Conservation (phyloP, 2,329 filamentous ascomycete species). For the Fusarium pseudoanthophilum region DNA sequence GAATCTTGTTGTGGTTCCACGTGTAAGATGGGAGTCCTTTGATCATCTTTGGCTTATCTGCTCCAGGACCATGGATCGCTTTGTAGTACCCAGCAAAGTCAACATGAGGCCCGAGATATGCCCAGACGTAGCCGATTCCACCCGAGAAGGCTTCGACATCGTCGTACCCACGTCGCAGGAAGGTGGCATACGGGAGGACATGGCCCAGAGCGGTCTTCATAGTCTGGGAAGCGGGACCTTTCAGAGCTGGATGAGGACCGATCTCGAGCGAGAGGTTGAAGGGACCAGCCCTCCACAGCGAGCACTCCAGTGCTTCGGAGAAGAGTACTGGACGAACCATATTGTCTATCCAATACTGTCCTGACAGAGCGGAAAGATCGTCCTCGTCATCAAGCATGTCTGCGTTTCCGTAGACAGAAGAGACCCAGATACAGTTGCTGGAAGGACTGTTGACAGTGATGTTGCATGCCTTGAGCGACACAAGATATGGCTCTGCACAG, state of each 20-base stretch:
- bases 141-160: not conserved
- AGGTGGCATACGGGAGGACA: not conserved
- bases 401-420: not conserved
- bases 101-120: not conserved
- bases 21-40: not conserved
- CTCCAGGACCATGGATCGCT: not conserved
- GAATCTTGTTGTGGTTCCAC: not conserved
- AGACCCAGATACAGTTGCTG: not conserved
- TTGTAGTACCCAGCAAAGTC: not conserved
- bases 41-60: not conserved
- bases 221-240: not conserved
- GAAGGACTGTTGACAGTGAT: not conserved
- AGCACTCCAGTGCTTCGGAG: not conserved
- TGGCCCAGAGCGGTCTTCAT: not conserved
- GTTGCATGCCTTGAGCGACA: not conserved
- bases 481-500: slow-evolving; percentile 5
- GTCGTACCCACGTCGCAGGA: not conserved
- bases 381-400: not conserved
- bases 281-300: not conserved
- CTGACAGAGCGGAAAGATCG: not conserved
- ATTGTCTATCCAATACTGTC: slow-evolving; percentile 3
- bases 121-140: not conserved
- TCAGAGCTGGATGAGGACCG: not conserved
- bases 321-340: not conserved
- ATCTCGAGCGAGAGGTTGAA: not conserved